phyloP scores from a whole-genome alignment of 352 stramenopile species.

The Phytophthora chlamydospora region DNA sequence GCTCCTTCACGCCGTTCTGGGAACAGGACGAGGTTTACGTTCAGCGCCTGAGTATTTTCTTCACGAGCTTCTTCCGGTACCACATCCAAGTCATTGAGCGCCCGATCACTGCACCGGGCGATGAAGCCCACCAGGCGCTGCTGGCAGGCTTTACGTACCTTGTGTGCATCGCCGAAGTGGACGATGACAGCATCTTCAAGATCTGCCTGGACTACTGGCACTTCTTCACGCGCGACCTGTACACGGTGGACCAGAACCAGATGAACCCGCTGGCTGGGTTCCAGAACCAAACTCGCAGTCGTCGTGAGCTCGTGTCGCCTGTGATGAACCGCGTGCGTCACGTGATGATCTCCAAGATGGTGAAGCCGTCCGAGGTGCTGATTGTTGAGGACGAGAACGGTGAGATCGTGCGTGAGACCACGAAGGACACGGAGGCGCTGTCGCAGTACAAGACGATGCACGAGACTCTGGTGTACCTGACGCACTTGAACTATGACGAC shows the following conservation, averaged over 20 bases:
- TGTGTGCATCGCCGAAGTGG: conserved; percentile 91
- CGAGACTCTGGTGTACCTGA: conserved; percentile 99
- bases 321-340: conserved; percentile 96
- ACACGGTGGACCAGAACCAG: conserved; percentile 91
- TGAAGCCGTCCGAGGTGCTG: conserved; percentile 99
- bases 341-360: conserved; percentile 99
- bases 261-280: conserved; percentile 65
- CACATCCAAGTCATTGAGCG: conserved; percentile 96
- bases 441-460: conserved; percentile 99
- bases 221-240: conserved; percentile 96
- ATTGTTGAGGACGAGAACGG: conserved; percentile 99
- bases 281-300: conserved; percentile 55
- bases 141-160: conserved; percentile 94
- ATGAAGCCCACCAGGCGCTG: conserved; percentile 92
- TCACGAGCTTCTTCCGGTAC: conserved; percentile 94
- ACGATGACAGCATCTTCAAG: conserved; percentile 97
- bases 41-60: conserved; percentile 97
- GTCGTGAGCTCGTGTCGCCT: conserved; percentile 71
- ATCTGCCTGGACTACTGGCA: conserved; percentile 99
- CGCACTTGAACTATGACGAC: conserved; percentile 99
- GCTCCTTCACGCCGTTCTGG: conserved; percentile 91
- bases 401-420: conserved; percentile 96
- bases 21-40: conserved; percentile 98
- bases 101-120: conserved; percentile 68
- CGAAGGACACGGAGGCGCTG: conserved; percentile 99